Base-by-base conservation (phyloP, 805 yeast genomes). In the Vanderwaltozyma tropicalis region DNA sequence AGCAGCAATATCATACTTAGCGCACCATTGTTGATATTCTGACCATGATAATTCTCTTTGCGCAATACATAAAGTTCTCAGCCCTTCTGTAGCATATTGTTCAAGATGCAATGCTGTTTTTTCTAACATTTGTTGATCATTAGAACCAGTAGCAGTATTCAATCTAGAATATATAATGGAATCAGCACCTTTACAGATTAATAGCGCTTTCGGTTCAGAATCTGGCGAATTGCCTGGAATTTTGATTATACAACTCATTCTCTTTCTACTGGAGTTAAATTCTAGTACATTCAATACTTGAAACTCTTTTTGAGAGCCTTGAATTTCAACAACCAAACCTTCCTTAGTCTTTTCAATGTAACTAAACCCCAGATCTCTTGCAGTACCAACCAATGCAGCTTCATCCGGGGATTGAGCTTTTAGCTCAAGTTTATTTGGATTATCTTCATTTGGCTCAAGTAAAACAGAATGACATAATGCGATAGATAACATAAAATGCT, bases 321-420 rank as follows among this genome's bases (percentile, higher is more conserved):
- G 86, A 28, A 77, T 76, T 38, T 77, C 76, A 32, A 83, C 66
- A 34, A 80, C 61, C 15, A 80, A 50, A 40, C 89, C 92, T 34
- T 69, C 68, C 52, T 80, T 80, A 9, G 87, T 81, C 55, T 76
- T 71, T 30, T 72, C 78, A 15, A 70, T 55, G 53, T 80, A 81
- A 27, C 72, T 69, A 58, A 75, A 82, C 0, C 94, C 94, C 48
- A 80, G 64, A 49, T 81, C 80, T 55, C 88, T 70, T 0, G 92
- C 92, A 16, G 92, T 80, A 13, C 78, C 79, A 13, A 83, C 94
- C 40, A 83, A 68, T 0, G 94, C 92, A 20, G 88, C 87, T 59
- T 83, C 94, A 66, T 83, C 94, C 0, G 94, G 94, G 19, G 87
- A 78, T 55, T 82, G 92, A 0, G 92, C 92, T 50, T 80, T 78